Percentiles rank a stretch among this genome's conserved stretches.
Conservation (phyloP, 2,329 filamentous ascomycete genomes). For the Sclerotinia spermophila region DNA sequence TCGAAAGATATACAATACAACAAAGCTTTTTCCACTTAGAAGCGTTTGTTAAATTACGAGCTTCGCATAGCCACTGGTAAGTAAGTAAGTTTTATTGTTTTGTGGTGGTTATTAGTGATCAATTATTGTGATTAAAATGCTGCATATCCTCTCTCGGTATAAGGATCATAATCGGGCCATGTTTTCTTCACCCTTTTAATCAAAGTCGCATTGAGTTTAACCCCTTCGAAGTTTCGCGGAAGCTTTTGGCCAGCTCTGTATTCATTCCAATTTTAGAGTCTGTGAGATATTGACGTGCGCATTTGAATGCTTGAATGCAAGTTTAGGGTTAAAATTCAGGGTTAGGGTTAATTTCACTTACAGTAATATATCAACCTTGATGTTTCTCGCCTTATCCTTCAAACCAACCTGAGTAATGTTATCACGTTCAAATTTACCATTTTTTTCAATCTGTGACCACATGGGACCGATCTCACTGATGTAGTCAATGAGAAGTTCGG, state of each 20-base stretch:
- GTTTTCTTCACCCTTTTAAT: not conserved
- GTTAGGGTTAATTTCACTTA: constrained; percentile 35
- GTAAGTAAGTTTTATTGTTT: not conserved
- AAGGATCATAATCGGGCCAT: not conserved
- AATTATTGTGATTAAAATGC: not conserved
- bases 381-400: constrained; percentile 52
- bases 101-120: not conserved
- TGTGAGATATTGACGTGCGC: not conserved
- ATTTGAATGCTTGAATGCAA: not conserved
- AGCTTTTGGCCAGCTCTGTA: not conserved
- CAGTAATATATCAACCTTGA: constrained; percentile 46
- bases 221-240: not conserved
- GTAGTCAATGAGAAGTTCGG: constrained; percentile 45
- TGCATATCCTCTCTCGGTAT: not conserved
- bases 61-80: not conserved
- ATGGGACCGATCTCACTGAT: constrained; percentile 45
- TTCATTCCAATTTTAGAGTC: not conserved
- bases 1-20: not conserved
- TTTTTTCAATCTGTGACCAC: constrained; percentile 46
- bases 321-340: not conserved
- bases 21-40: not conserved
- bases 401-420: constrained; percentile 47
- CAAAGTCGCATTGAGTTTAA: not conserved
- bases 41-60: not conserved
- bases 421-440: constrained; percentile 35